Evolutionary conservation across 345 rosid species (phyloP), one percentile per base, ranked within the genome.

Genomic region (Limnanthes douglasii): DNA sequence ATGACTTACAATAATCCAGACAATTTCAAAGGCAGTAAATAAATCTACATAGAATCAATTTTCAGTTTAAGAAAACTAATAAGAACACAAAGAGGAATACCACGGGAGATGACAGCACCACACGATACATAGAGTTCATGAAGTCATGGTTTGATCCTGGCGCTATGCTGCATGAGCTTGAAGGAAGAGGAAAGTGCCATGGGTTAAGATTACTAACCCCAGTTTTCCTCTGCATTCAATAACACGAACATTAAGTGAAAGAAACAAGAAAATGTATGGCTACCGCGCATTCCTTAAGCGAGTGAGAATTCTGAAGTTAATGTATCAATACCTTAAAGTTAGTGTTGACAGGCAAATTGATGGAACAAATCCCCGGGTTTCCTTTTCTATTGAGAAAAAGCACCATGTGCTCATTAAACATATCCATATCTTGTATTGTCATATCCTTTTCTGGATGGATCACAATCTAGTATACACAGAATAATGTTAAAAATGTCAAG

Each of bases 141-240:
- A 82, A 86, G 47, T 73, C 67, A 34, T 75, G 94, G 69, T 86
- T 86, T 34, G 94, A 78, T 22, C 93, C 94, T 7, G 94, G 93
- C 15, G 45, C 55, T 3, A 82, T 52, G 53, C 65, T 65, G 42
- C 86, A 69, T 10, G 45, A 19, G 56, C 49, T 50, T 53, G 76
- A 50, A 40, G 93, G 93, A 43, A 86, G 34, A 29, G 97, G 97
- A 34, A 86, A 86, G 60, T 64, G 59, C 97, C 94, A 86, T 2
- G 85, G 93, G 47, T 63, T 48, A 42, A 86, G 74, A 63, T 75
- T 48, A 50, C 64, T 67, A 41, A 77, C 62, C 52, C 37, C 56
- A 53, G 62, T 18, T 11, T 47, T 48, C 29, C 16, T 28, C 90
- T 76, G 74, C 2, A n/a, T 28, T 28, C 5, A 28, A 2, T 28